Percentiles rank a stretch among this genome's conserved stretches.
Evolutionary conservation across 352 stramenopile species (phyloP).

Genomic region (Phytopythium litorale): DNA sequence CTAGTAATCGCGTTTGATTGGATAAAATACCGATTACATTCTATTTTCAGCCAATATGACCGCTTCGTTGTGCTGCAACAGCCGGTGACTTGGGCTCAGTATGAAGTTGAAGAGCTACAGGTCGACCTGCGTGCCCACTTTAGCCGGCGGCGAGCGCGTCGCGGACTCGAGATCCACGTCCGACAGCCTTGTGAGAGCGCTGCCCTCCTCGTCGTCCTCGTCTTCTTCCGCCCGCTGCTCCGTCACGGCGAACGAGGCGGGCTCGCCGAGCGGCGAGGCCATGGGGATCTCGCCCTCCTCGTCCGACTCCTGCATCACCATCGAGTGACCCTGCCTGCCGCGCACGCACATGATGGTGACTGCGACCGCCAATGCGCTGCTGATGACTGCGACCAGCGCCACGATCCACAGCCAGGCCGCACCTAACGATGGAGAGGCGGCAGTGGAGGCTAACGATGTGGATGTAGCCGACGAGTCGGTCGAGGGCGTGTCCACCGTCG

Average conservation of each 20-base stretch:
- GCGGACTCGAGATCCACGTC: constrained; percentile 6
- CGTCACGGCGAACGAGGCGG: constrained; percentile 5
- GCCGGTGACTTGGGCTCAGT: neutral
- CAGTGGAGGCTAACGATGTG: constrained; percentile 10
- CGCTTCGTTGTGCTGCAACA: neutral
- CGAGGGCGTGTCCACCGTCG: neutral
- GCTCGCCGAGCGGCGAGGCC: constrained; percentile 2
- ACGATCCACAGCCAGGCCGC: constrained; percentile 46
- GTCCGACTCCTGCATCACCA: constrained; percentile 59
- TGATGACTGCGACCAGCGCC: constrained; percentile 42
- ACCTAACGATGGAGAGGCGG: constrained; percentile 14
- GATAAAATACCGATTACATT: neutral
- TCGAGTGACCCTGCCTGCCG: constrained; percentile 22
- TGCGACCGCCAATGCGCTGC: constrained; percentile 38
- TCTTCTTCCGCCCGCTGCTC: constrained; percentile 7
- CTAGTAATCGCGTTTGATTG: neutral
- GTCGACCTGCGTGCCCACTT: constrained; percentile 7
- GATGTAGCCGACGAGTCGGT: constrained; percentile 1
- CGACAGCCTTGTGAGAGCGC: neutral
- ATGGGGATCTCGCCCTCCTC: constrained; percentile 30
- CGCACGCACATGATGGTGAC: constrained; percentile 54
- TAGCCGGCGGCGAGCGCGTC: constrained; percentile 1
- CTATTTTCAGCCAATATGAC: constrained; percentile 2
- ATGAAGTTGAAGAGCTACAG: constrained; percentile 5
- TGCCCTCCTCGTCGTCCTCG: constrained; percentile 16